Percentiles rank a stretch among this genome's conserved stretches.
Conservation (phyloP, 2,329 filamentous ascomycete species). For the Clarireedia paspali region DNA sequence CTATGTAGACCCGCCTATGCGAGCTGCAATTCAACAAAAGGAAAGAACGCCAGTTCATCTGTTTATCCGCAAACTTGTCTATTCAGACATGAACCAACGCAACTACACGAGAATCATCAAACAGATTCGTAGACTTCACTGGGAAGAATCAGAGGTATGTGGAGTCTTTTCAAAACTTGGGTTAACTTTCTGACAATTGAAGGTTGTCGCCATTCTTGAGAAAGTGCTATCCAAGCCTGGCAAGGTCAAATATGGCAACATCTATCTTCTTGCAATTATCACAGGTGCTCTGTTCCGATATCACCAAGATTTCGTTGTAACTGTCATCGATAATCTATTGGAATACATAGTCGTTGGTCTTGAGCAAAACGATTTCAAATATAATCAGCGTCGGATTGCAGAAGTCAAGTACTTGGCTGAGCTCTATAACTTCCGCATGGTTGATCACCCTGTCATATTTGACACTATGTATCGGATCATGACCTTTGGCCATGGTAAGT, state of each 20-base stretch:
- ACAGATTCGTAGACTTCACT: conserved; percentile 90
- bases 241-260: conserved; percentile 96
- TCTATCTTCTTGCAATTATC: conserved; percentile 86
- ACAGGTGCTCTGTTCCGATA: conserved; percentile 84
- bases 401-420: conserved; percentile 96
- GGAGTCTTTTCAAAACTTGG: not conserved
- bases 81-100: conserved; percentile 87
- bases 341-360: conserved; percentile 83
- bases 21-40: conserved; percentile 92
- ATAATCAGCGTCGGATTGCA: conserved; percentile 88
- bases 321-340: conserved; percentile 84
- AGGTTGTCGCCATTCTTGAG: conserved; percentile 39
- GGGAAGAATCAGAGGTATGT: conserved; percentile 79
- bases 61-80: conserved; percentile 88
- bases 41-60: conserved; percentile 89
- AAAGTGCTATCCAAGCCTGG: conserved; percentile 94
- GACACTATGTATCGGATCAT: conserved; percentile 92
- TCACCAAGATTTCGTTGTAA: conserved; percentile 82
- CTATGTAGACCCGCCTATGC: conserved; percentile 91
- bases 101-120: conserved; percentile 92
- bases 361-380: conserved; percentile 95
- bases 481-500: conserved; percentile 70
- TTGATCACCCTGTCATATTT: conserved; percentile 92
- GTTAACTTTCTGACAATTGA: not conserved
- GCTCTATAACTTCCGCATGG: conserved; percentile 94